Conservation (phyloP, 768 basidiomycete genomes). For the Amanita pseudoporphyria region DNA sequence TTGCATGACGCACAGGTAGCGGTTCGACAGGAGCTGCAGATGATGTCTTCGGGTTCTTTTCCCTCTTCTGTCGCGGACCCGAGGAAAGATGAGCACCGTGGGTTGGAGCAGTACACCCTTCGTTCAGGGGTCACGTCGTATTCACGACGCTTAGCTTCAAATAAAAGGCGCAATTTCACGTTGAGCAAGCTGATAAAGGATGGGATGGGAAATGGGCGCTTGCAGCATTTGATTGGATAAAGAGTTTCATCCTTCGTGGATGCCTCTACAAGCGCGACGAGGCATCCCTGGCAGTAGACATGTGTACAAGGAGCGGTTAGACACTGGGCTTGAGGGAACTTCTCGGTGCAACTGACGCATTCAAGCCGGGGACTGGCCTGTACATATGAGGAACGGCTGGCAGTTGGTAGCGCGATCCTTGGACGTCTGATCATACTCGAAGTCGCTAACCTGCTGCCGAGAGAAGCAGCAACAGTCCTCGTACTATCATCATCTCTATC, state of each 20-base stretch:
- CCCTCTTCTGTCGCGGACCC: not conserved
- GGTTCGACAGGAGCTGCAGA: not conserved
- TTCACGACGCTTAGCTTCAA: conserved; percentile 11
- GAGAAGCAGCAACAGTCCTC: not conserved
- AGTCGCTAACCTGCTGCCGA: not conserved
- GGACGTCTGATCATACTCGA: not conserved
- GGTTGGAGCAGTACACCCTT: conserved; percentile 13
- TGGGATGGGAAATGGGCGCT: conserved; percentile 8
- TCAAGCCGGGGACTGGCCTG: conserved; percentile 2
- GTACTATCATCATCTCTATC: not conserved
- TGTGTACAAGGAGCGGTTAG: conserved; percentile 12
- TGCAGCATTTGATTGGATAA: conserved; percentile 15
- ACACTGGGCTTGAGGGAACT: conserved; percentile 1
- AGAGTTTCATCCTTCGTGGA: conserved; percentile 13
- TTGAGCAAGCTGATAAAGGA: conserved; percentile 6
- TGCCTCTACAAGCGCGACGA: conserved; percentile 12
- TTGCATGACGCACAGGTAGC: conserved; percentile 28
- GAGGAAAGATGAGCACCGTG: conserved; percentile 11
- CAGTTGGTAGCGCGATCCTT: not conserved
- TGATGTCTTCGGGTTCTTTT: not conserved
- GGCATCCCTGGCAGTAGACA: conserved; percentile 13
- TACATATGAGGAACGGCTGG: too few relatives aligned
- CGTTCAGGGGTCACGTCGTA: conserved; percentile 12
- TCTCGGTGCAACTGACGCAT: conserved; percentile 14
- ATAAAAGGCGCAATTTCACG: conserved; percentile 6